Percentiles rank a stretch among this genome's conserved stretches.
Evolutionary conservation across 306 rosid species (phyloP).

Genomic region (Geum urbanum): DNA sequence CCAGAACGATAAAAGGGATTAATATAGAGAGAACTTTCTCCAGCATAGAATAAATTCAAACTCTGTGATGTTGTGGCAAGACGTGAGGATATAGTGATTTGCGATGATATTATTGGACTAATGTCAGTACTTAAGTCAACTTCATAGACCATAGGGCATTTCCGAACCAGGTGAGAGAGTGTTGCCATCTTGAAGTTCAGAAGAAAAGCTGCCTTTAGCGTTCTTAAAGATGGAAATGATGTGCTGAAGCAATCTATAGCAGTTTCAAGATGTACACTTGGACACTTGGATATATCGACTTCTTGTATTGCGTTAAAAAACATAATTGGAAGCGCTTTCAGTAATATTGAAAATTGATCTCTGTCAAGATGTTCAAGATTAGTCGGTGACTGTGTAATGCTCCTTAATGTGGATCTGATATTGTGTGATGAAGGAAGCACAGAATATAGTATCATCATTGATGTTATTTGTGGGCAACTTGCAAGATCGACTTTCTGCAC

Average conservation of each 20-base stretch:
- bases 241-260: constrained; percentile 56
- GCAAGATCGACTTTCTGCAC: constrained; percentile 75
- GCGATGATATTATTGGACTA: constrained; percentile 56
- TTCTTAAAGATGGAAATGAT: constrained; percentile 64
- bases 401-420: constrained; percentile 35
- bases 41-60: constrained; percentile 31
- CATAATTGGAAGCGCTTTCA: constrained; percentile 27
- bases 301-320: constrained; percentile 61
- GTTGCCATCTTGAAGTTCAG: constrained; percentile 37
- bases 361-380: constrained; percentile 33
- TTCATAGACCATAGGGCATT: constrained; percentile 50
- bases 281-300: constrained; percentile 77
- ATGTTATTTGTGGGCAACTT: constrained; percentile 67
- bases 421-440: constrained; percentile 50
- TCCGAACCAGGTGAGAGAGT: constrained; percentile 45
- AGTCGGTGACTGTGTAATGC: constrained; percentile 26
- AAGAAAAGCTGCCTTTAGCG: constrained; percentile 59
- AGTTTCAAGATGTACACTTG: constrained; percentile 44
- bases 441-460: constrained; percentile 49
- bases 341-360: constrained; percentile 25
- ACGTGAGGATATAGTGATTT: constrained; percentile 40
- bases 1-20: constrained; percentile 31
- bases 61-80: constrained; percentile 22
- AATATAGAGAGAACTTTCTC: constrained; percentile 26
- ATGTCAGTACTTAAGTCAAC: constrained; percentile 65